A percentile compares a stretch with the other conserved stretches of the same genome.
Conservation (phyloP, 2,329 filamentous ascomycete species). For the Claviceps digitariae region DNA sequence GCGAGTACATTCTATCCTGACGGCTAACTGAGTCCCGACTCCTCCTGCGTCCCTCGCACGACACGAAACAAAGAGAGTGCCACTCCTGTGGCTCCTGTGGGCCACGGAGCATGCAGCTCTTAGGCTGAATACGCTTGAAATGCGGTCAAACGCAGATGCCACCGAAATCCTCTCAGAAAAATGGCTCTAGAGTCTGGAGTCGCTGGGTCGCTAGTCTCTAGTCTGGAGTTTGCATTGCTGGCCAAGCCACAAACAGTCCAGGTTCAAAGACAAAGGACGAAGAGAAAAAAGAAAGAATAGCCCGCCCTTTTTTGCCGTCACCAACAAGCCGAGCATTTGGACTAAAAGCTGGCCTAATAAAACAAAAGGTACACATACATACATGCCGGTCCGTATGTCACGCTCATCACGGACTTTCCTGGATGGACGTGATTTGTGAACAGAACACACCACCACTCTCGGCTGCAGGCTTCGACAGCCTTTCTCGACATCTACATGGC, state of each 20-base stretch:
- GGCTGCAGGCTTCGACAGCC: neutral
- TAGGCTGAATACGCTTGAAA: neutral
- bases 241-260: neutral
- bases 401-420: neutral
- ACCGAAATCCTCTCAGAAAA: neutral
- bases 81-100: too few relatives aligned
- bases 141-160: neutral
- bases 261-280: neutral
- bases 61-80: neutral
- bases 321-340: too few relatives aligned
- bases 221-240: too few relatives aligned
- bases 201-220: too few relatives aligned
- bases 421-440: neutral
- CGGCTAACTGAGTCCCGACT: too few relatives aligned
- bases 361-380: neutral
- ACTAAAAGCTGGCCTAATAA: neutral
- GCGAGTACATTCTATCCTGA: neutral
- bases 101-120: neutral
- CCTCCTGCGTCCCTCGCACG: neutral
- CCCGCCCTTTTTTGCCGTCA: neutral
- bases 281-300: too few relatives aligned
- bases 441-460: neutral
- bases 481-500: slow-evolving; percentile 2
- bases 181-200: too few relatives aligned
- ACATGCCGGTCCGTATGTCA: neutral